phyloP scores from a whole-genome alignment of 768 basidiomycete species.

The Dendrothele bispora region DNA sequence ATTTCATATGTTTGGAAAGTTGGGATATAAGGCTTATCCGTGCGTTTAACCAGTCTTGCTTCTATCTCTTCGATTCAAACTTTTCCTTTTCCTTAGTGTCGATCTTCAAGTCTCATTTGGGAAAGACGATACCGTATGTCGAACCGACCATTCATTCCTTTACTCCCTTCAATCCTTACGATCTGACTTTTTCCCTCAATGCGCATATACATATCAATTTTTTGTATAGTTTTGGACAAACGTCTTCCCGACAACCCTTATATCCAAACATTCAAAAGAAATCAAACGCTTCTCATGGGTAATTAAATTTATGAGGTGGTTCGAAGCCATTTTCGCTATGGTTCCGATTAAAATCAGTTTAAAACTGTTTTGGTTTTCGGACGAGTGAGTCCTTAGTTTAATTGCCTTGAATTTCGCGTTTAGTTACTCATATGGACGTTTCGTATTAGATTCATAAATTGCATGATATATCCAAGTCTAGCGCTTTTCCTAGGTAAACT shows the following conservation, averaged over 20 bases:
- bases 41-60: neutral
- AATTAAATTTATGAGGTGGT: conserved; percentile 28
- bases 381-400: conserved; percentile 12
- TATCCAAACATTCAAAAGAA: conserved; percentile 25
- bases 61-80: neutral
- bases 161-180: neutral
- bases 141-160: neutral
- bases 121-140: conserved; percentile 6
- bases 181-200: neutral
- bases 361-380: conserved; percentile 32
- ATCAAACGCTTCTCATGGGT: conserved; percentile 31
- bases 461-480: conserved; percentile 11
- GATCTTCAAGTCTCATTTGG: conserved; percentile 11
- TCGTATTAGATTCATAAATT: conserved; percentile 8
- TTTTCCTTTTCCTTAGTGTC: conserved; percentile 5
- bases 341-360: conserved; percentile 34
- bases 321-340: conserved; percentile 29
- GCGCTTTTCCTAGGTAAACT: conserved; percentile 12
- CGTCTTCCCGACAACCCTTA: conserved; percentile 32
- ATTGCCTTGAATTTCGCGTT: neutral
- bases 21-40: conserved; percentile 7
- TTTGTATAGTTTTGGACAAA: conserved; percentile 33
- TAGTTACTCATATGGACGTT: neutral
- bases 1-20: conserved; percentile 6
- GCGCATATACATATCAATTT: neutral